phyloP scores from a whole-genome alignment of 805 yeast genomes.

The Suhomyces sp. region DNA sequence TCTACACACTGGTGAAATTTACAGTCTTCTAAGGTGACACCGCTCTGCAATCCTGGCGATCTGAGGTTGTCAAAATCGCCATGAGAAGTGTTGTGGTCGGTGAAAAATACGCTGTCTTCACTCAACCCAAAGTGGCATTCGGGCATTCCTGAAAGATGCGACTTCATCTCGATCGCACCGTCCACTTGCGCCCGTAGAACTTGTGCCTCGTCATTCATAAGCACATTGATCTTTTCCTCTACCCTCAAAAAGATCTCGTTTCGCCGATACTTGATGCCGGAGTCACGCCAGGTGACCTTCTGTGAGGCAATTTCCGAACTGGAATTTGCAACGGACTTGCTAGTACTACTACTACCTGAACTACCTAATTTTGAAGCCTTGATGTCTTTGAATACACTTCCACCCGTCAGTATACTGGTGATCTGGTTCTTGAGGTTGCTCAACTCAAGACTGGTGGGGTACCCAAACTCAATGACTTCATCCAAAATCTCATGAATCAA shows the following conservation, averaged over 20 bases:
- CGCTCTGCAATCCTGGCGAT: conserved; percentile 25
- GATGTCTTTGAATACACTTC: conserved; percentile 17
- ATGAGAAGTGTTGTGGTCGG: background rate
- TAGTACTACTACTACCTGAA: background rate
- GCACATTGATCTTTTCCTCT: conserved; percentile 67
- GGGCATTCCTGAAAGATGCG: conserved; percentile 80
- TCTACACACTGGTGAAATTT: conserved; percentile 87
- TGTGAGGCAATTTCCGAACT: conserved; percentile 4
- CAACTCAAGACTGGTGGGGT: conserved; percentile 63
- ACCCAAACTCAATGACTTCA: conserved; percentile 74
- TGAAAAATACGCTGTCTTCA: conserved; percentile 39
- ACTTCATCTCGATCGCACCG: conserved; percentile 68
- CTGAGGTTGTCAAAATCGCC: conserved; percentile 8
- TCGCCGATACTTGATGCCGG: conserved; percentile 71
- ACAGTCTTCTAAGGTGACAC: conserved; percentile 66
- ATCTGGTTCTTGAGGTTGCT: conserved; percentile 21
- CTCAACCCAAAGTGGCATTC: conserved; percentile 76
- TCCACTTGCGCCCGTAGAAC: conserved; percentile 69
- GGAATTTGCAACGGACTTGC: background rate
- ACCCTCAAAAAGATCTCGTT: conserved; percentile 79
- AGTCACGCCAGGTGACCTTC: conserved; percentile 62
- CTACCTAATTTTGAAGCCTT: conserved; percentile 4
- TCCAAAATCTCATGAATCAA: conserved; percentile 74
- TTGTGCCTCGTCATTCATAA: conserved; percentile 63
- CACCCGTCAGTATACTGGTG: conserved; percentile 14